Conservation (phyloP, 192 early-diverging fungal genomes). For the Coemansia sp. region DNA sequence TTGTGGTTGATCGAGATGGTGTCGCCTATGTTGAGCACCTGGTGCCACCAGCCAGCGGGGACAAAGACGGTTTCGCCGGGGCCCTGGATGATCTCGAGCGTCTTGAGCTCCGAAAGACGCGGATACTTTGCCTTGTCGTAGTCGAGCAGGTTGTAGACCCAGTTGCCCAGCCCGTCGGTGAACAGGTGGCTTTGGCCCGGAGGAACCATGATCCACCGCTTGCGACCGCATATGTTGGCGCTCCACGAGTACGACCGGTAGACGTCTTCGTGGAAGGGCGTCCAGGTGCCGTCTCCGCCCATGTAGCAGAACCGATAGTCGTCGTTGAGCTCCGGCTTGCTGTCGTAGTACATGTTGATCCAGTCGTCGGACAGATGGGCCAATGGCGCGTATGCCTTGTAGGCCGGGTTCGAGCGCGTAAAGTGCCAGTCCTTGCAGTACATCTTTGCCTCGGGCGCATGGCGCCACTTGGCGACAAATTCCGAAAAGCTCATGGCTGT, state of each 20-base stretch:
- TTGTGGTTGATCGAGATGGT: slow-evolving; percentile 79
- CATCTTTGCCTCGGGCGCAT: slow-evolving; percentile 5
- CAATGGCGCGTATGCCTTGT: slow-evolving; percentile 13
- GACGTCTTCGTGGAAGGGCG: slow-evolving; percentile 76
- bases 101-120: slow-evolving; percentile 44
- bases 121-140: slow-evolving; percentile 55
- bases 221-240: slow-evolving; percentile 67
- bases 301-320: slow-evolving; percentile 74
- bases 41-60: slow-evolving; percentile 73
- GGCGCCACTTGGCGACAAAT: slow-evolving; percentile 57
- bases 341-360: slow-evolving; percentile 64
- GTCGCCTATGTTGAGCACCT: slow-evolving; percentile 65
- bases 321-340: slow-evolving; percentile 44
- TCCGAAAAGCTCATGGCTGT: slow-evolving; percentile 55
- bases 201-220: slow-evolving; percentile 67
- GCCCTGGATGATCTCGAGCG: slow-evolving; percentile 56
- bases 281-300: slow-evolving; percentile 68
- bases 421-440: slow-evolving; percentile 79
- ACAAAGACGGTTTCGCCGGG: slow-evolving; percentile 71
- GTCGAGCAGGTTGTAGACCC: slow-evolving; percentile 57
- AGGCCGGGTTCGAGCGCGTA: slow-evolving; percentile 9
- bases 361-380: slow-evolving; percentile 58
- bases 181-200: slow-evolving; percentile 63
- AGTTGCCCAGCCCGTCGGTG: slow-evolving; percentile 55
- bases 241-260: slow-evolving; percentile 77